phyloP scores from a whole-genome alignment of 805 yeast genomes.

The Lipomyces kockii region DNA sequence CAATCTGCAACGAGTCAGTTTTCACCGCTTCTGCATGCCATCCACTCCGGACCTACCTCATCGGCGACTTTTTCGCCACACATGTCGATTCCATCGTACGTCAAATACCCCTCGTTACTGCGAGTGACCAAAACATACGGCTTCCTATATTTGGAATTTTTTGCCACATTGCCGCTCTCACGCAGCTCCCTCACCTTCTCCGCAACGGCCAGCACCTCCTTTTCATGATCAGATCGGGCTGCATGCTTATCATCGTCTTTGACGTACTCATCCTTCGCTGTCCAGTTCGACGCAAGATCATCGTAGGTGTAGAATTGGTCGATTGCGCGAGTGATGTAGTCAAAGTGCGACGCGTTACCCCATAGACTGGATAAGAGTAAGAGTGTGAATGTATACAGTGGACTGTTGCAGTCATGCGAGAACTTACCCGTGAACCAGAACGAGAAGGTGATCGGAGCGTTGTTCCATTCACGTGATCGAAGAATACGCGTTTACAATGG shows the following conservation, averaged over 20 bases:
- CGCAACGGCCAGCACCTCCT: constrained; percentile 35
- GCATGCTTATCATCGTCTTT: constrained; percentile 45
- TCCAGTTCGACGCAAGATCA: constrained; percentile 38
- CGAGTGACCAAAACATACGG: constrained; percentile 51
- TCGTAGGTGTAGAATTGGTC: constrained; percentile 28
- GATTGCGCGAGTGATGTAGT: constrained; percentile 50
- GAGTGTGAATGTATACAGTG: constrained; percentile 2
- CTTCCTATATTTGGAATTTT: constrained; percentile 31
- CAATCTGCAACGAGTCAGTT: constrained; percentile 41
- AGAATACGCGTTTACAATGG: neutral
- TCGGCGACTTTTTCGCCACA: constrained; percentile 76
- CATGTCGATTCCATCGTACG: constrained; percentile 86
- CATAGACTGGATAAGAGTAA: constrained; percentile 56
- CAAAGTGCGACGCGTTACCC: constrained; percentile 75
- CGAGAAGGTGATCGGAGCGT: constrained; percentile 55
- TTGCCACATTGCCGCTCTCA: constrained; percentile 26
- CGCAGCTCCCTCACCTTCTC: constrained; percentile 41
- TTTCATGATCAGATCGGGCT: constrained; percentile 27
- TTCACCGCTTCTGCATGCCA: constrained; percentile 40
- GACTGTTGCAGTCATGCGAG: constrained; percentile 2
- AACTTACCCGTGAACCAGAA: constrained; percentile 64
- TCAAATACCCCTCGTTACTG: constrained; percentile 72
- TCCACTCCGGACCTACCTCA: constrained; percentile 53
- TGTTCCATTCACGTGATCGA: constrained; percentile 30
- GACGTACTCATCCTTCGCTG: constrained; percentile 35